A percentile compares a stretch with the other conserved stretches of the same genome.
Evolutionary conservation across 805 yeast species (phyloP).

Genomic region (Myxozyma neotropica): DNA sequence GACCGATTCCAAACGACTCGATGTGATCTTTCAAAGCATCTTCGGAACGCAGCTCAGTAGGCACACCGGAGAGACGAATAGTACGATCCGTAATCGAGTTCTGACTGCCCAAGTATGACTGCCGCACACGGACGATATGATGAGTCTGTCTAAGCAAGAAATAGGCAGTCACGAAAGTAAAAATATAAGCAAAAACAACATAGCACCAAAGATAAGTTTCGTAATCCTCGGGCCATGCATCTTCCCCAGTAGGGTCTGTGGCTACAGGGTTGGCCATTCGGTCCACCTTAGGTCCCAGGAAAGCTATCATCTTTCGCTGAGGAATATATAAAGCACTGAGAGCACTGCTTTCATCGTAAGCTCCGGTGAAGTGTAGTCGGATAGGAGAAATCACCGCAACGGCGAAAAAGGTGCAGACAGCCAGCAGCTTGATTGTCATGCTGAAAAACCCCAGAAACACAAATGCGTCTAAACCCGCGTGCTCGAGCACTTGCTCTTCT

Average conservation of each 20-base stretch:
- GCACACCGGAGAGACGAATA: slow-evolving; percentile 79
- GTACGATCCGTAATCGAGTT: slow-evolving; percentile 91
- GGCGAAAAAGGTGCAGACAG: slow-evolving; percentile 68
- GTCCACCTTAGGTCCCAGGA: not conserved
- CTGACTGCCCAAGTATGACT: slow-evolving; percentile 77
- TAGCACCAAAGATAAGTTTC: slow-evolving; percentile 79
- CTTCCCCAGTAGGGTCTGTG: not conserved
- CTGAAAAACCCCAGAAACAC: slow-evolving; percentile 90
- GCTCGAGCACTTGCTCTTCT: slow-evolving; percentile 78
- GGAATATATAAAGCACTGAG: not conserved
- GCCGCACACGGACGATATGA: slow-evolving; percentile 76
- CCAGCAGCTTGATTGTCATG: slow-evolving; percentile 74
- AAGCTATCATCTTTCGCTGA: slow-evolving; percentile 3
- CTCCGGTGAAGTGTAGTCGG: slow-evolving; percentile 79
- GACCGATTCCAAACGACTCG: slow-evolving; percentile 76
- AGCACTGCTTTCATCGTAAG: slow-evolving; percentile 51
- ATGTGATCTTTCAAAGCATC: slow-evolving; percentile 71
- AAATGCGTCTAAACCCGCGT: slow-evolving; percentile 92
- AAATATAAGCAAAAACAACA: slow-evolving; percentile 81
- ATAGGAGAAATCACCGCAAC: slow-evolving; percentile 79
- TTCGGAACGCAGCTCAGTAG: slow-evolving; percentile 74
- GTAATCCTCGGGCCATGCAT: slow-evolving; percentile 46
- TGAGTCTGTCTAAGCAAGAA: slow-evolving; percentile 69
- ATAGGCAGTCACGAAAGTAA: slow-evolving; percentile 67
- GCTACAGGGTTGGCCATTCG: not conserved